Evolutionary conservation across 2,329 filamentous ascomycete genomes (phyloP), one percentile per base, ranked within the genome.

Genomic region (Eurotiales sp.): DNA sequence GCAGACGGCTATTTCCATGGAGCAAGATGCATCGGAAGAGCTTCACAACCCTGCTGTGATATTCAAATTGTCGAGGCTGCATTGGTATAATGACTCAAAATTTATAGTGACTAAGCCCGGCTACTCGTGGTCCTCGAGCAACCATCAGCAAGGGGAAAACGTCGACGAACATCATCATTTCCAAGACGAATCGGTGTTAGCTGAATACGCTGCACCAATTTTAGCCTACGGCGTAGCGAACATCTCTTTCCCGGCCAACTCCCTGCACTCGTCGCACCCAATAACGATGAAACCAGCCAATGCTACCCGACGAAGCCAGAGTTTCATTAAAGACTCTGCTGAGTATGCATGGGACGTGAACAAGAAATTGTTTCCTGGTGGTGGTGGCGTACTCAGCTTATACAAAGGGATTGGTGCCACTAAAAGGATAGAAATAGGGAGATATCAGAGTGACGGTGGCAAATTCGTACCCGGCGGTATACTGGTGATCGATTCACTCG

Each of bases 81-180:
- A 52, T 37, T 52, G 51, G 51, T 52, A 52, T 23, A 52, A 52
- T 17, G 51, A 52, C 40, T 48, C 51, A 15, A 52, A 52, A 23
- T 43, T 37, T 29, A 40, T 34, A 8, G 51, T 42, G 11, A 52
- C 51, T 2, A 52, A 52, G 19, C 40, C 51, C 2, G 32, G 36
- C 4, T 42, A 34, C 14, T 36, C 14, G 5, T 5, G 14, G 10
- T 36, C 12, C 25, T 11, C 25, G 25, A 6, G 25, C 12, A 7
- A 36, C 32, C 15, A n/a, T 10, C 32, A n/a, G 8, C 32, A 19
- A 10, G 32, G 32, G 8, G 6, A n/a, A 15, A 36, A 14, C 8
- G 8, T 17, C 32, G 32, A 19, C 8, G 32, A 36, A 19, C 3
- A 8, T 32, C 29, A 5, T 8, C 14, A 17, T 22, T 27, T 8